A percentile compares a stretch with the other conserved stretches of the same genome.
Conservation (phyloP, 495 filamentous ascomycete species). For the Hyaloscypha variabilis region DNA sequence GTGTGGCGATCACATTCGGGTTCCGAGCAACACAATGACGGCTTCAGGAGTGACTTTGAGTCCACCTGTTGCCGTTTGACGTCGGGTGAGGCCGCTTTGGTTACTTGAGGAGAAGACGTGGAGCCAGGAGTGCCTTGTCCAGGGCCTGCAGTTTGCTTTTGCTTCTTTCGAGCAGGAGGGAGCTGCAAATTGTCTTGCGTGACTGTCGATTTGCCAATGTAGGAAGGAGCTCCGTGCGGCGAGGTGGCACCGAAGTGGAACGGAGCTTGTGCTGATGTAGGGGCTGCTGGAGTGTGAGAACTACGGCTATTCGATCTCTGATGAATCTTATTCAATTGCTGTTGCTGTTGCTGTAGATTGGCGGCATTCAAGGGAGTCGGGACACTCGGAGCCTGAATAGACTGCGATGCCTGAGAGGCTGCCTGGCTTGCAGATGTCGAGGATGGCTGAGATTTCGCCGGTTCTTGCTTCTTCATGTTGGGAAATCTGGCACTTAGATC, state of each 20-base stretch:
- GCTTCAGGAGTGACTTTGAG: constrained; percentile 39
- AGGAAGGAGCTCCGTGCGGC: constrained; percentile 71
- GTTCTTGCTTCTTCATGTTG: constrained; percentile 26
- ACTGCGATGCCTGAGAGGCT: constrained; percentile 8
- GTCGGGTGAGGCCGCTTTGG: constrained; percentile 47
- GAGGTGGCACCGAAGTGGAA: constrained; percentile 66
- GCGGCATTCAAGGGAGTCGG: constrained; percentile 58
- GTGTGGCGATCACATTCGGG: constrained; percentile 32
- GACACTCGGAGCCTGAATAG: constrained; percentile 25
- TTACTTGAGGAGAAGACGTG: constrained; percentile 50
- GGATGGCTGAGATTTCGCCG: constrained; percentile 13
- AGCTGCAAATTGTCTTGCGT: constrained; percentile 54
- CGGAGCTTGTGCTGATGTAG: constrained; percentile 65
- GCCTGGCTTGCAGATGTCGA: constrained; percentile 4
- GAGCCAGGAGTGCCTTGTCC: constrained; percentile 29
- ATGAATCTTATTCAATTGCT: constrained; percentile 51
- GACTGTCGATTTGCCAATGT: constrained; percentile 45
- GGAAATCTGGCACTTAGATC: constrained; percentile 29
- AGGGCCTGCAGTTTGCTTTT: constrained; percentile 37
- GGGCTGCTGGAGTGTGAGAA: constrained; percentile 58
- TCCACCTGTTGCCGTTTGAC: constrained; percentile 43
- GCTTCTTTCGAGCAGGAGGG: constrained; percentile 59
- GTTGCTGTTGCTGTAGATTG: constrained; percentile 70
- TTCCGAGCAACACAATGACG: constrained; percentile 26
- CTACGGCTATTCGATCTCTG: constrained; percentile 43